Base-by-base conservation (phyloP, 495 filamentous ascomycete genomes). In the Evernia prunastri region DNA sequence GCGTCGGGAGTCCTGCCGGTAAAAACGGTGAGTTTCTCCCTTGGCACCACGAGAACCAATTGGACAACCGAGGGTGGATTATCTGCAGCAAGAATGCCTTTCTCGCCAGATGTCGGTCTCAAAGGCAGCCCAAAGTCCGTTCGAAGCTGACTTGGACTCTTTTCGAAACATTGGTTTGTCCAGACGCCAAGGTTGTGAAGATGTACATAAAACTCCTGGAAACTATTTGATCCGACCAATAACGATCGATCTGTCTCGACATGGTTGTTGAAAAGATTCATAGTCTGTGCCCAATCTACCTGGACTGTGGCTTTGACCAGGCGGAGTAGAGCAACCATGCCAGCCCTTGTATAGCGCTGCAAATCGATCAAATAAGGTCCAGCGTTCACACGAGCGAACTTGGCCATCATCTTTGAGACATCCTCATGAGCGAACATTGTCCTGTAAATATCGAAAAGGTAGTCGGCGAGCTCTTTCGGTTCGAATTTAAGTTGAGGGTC, bases 361-460 rank as follows among this genome's bases (percentile, higher is more conserved):
- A 63, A 23, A 35, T 57, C 35, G 8, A 61, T 36, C 27, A 37
- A 59, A 51, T 54, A 51, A 15, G 40, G 20, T 12, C 61, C 35
- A 29, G 43, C 29, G 9, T 37, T 61, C 37, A 57, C 36, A 31
- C 25, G 49, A 56, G 57, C 43, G 27, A 65, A n/a, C 20, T 35
- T 39, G 13, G 66, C 65, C 18, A 49, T 65, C 13, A 71, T 42
- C 37, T 58, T 64, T 40, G 56, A 67, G 56, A 61, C 31, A 31
- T 76, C 66, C 60, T 81, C 79, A 25, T 71, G 27, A 15, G 59
- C 40, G 63, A 81, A 81, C 79, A 81, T 81, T 45, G 72, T 69
- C 37, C 67, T 61, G 64, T 81, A 80, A 37, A 79, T 36, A 31
- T 67, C 57, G 58, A 71, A 74, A 13, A 81, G 62, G 23, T 78